A percentile compares a stretch with the other conserved stretches of the same genome.
Evolutionary conservation across 176 grass and related monocot genomes (phyloP).

Genomic region (Neostapfia colusana): DNA sequence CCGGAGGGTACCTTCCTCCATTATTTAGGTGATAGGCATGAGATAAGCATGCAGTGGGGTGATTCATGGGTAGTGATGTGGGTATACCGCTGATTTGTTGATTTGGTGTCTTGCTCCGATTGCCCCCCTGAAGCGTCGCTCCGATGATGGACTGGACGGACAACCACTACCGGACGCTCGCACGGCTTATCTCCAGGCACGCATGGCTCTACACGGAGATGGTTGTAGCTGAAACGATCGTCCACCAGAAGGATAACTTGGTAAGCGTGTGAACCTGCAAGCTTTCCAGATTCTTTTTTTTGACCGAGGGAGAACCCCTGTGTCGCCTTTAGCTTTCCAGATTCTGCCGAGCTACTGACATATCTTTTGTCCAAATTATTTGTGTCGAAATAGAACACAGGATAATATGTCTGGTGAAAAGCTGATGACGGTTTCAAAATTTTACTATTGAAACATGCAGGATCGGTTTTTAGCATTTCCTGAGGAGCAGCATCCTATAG

Average conservation of each 20-base stretch:
- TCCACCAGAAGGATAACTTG: constrained; percentile 87
- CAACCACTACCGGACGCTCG: constrained; percentile 85
- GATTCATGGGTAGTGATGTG: neutral
- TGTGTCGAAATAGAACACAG: neutral
- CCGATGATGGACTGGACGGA: constrained; percentile 99
- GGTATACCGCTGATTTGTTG: constrained; percentile 1
- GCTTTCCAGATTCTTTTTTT: constrained; percentile 1
- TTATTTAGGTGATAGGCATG: constrained; percentile 54
- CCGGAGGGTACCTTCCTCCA: constrained; percentile 48
- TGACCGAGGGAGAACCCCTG: too few species aligned
- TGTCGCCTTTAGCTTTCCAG: neutral
- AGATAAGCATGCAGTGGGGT: neutral
- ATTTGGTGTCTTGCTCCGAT: neutral
- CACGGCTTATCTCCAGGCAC: constrained; percentile 82
- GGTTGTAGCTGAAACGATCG: constrained; percentile 92
- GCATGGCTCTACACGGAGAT: constrained; percentile 97
- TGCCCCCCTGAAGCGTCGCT: constrained; percentile 56
- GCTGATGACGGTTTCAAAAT: neutral
- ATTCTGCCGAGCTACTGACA: neutral
- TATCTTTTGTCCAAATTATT: neutral
- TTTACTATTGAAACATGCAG: constrained; percentile 46
- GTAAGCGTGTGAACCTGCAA: constrained; percentile 30
- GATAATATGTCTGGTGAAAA: neutral
- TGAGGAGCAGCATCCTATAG: constrained; percentile 82
- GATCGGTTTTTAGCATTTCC: constrained; percentile 92